Conservation (phyloP, 225 moss, liverwort and hornwort genomes). For the Physcomitrium patens region DNA sequence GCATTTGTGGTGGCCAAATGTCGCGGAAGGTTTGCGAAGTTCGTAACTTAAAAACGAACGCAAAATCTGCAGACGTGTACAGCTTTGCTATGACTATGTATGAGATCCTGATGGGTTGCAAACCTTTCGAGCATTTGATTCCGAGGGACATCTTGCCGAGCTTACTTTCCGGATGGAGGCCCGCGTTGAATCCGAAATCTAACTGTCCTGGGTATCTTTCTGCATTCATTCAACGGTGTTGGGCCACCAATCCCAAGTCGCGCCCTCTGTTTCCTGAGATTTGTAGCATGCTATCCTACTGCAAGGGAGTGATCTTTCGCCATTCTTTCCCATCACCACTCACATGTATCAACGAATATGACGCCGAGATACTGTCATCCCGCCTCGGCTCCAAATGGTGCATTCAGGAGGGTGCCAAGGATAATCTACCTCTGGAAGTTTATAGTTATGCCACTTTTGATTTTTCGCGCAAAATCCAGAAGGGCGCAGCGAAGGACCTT, state of each 20-base stretch:
- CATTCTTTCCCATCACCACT: slow-evolving; percentile 41
- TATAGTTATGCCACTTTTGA: slow-evolving; percentile 32
- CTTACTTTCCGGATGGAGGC: slow-evolving; percentile 30
- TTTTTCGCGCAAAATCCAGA: slow-evolving; percentile 4
- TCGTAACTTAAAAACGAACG: slow-evolving; percentile 8
- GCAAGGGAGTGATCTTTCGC: slow-evolving; percentile 34
- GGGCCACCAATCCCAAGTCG: slow-evolving; percentile 32
- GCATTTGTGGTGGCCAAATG: neutral
- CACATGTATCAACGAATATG: slow-evolving; percentile 33
- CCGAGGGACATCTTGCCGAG: slow-evolving; percentile 25
- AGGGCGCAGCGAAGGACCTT: slow-evolving; percentile 9
- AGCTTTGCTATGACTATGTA: slow-evolving; percentile 45
- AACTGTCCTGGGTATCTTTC: slow-evolving; percentile 19
- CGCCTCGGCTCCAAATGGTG: slow-evolving; percentile 35
- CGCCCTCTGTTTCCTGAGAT: slow-evolving; percentile 33
- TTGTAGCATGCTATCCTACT: slow-evolving; percentile 31
- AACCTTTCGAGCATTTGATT: slow-evolving; percentile 21
- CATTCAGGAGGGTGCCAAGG: slow-evolving; percentile 27
- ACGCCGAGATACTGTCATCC: slow-evolving; percentile 24
- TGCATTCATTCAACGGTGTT: slow-evolving; percentile 35
- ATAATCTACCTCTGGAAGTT: slow-evolving; percentile 31
- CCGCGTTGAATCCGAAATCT: slow-evolving; percentile 1
- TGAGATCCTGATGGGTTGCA: slow-evolving; percentile 36
- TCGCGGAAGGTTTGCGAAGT: slow-evolving; percentile 18
- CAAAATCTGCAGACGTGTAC: slow-evolving; percentile 38